These are phyloP conservation scores for Aspergillus biplanus DNA, from an alignment of 495 filamentous ascomycete genomes.

Conservation along the genomic window DNA sequence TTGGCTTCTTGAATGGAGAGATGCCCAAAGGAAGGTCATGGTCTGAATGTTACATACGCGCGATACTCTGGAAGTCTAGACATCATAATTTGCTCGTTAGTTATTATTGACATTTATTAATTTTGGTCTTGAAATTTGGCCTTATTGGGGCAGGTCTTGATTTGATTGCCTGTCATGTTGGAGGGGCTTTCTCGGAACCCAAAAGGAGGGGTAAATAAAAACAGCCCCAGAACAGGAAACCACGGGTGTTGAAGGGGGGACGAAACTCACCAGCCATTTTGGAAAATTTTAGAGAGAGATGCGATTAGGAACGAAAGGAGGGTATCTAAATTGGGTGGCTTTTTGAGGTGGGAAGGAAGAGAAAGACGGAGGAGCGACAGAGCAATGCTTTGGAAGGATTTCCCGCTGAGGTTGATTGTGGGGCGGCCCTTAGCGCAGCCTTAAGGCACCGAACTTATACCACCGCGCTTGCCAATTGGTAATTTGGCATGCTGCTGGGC, in stretches of 20 bases:
- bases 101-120: neutral
- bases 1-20: too few species aligned
- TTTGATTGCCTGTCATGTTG: constrained; percentile 6
- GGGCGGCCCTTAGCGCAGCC: constrained; percentile 16
- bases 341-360: constrained; percentile 8
- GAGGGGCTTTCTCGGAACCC: constrained; percentile 21
- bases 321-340: neutral
- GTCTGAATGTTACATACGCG: constrained; percentile 53
- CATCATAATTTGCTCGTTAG: constrained; percentile 25
- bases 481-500: too few species aligned
- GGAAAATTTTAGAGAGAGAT: constrained; percentile 17
- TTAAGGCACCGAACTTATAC: constrained; percentile 15
- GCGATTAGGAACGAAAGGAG: constrained; percentile 4
- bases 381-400: constrained; percentile 16
- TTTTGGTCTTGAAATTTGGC: neutral
- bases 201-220: constrained; percentile 29
- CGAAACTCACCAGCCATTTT: constrained; percentile 48
- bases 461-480: neutral
- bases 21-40: neutral
- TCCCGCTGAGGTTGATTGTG: constrained; percentile 19
- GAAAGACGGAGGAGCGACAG: constrained; percentile 6
- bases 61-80: constrained; percentile 57
- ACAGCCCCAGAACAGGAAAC: constrained; percentile 11
- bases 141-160: neutral
- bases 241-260: neutral